phyloP scores from a whole-genome alignment of 202 grass and related monocot genomes.

The Carex sylvatica region DNA sequence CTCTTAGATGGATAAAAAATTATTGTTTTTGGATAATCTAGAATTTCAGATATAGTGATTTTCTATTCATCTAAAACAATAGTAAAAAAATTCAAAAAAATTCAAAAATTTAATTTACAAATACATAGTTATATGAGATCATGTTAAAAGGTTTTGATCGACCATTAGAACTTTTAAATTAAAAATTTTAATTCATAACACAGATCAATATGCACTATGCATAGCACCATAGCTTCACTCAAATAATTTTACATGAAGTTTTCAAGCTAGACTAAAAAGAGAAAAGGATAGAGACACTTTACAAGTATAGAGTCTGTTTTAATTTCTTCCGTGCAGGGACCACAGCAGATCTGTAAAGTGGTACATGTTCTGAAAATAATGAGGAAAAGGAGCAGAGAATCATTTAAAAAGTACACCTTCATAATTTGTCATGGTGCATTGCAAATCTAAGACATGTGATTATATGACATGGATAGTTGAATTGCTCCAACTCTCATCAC shows the following conservation, averaged over 20 bases:
- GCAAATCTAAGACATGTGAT: slow-evolving; percentile 12
- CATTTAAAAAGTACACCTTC: slow-evolving; percentile 31
- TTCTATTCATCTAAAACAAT: too few relatives aligned
- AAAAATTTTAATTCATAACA: too few relatives aligned
- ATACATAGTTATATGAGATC: too few relatives aligned
- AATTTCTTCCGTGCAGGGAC: not conserved
- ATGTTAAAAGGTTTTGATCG: too few relatives aligned
- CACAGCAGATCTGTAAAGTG: not conserved
- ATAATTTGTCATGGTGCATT: slow-evolving; percentile 21
- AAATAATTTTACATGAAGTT: not conserved
- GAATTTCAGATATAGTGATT: too few relatives aligned
- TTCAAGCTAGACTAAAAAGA: not conserved
- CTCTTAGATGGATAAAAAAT: too few relatives aligned
- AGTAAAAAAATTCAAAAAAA: too few relatives aligned
- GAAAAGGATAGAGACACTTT: not conserved
- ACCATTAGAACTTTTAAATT: too few relatives aligned
- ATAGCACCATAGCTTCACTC: too few relatives aligned
- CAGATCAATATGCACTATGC: too few relatives aligned
- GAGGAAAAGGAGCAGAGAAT: not conserved
- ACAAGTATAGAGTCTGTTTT: not conserved
- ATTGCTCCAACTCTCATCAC: slow-evolving; percentile 9
- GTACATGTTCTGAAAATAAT: not conserved
- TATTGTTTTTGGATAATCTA: too few relatives aligned
- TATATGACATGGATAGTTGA: slow-evolving; percentile 9
- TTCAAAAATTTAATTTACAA: too few relatives aligned